These are phyloP conservation scores for Phytophthora niederhauseri DNA, from an alignment of 352 stramenopile genomes.

Conservation along the genomic window DNA sequence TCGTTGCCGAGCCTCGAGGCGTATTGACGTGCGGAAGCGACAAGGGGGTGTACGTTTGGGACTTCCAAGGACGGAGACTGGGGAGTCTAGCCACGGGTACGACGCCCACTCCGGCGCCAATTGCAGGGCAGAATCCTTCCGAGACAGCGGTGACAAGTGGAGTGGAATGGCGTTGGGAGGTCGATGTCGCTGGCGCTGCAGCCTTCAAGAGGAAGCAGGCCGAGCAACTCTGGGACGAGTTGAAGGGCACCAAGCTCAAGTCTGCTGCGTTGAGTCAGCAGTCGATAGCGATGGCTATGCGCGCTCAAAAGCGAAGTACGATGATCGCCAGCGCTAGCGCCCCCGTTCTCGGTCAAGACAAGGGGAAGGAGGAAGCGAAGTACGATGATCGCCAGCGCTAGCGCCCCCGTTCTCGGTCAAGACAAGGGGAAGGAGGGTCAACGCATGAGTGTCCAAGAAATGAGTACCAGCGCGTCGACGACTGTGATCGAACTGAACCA, in stretches of 20 bases:
- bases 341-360: conserved; percentile 27
- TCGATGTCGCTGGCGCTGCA: conserved; percentile 47
- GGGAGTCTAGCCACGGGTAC: conserved; percentile 40
- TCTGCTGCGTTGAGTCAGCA: conserved; percentile 26
- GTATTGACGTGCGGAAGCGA: conserved; percentile 74
- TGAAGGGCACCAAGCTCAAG: conserved; percentile 62
- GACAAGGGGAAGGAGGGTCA: conserved; percentile 2
- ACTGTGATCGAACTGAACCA: conserved; percentile 20
- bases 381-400: conserved; percentile 28
- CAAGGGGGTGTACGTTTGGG: conserved; percentile 65
- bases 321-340: conserved; percentile 34
- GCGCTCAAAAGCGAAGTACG: conserved; percentile 26
- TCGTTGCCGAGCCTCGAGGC: conserved; percentile 63
- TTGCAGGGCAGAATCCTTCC: background rate
- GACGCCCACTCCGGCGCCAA: conserved; percentile 2
- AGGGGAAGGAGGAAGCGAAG: conserved; percentile 28
- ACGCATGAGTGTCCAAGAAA: conserved; percentile 9
- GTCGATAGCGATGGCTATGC: conserved; percentile 24
- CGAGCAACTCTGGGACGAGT: conserved; percentile 56
- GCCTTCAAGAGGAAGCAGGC: conserved; percentile 56
- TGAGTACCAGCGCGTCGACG: conserved; percentile 23
- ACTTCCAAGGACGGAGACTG: conserved; percentile 47
- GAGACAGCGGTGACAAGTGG: background rate
- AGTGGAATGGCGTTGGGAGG: conserved; percentile 51
- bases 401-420: conserved; percentile 31